phyloP scores from a whole-genome alignment of 306 rosid genomes.

The Rosa chinensis region DNA sequence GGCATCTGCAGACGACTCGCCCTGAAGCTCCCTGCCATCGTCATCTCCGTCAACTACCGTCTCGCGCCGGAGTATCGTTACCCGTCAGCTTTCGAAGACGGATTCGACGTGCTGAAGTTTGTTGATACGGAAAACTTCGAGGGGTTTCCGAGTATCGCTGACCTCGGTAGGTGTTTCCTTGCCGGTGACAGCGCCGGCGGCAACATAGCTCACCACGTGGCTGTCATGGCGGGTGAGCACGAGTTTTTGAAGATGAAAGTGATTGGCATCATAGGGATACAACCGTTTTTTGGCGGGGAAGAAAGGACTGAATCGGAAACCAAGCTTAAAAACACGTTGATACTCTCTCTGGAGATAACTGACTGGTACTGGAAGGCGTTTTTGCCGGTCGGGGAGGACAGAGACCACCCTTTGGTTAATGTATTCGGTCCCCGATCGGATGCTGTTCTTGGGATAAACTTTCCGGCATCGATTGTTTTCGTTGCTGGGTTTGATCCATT shows the following conservation, averaged over 20 bases:
- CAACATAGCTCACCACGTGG: constrained; percentile 14
- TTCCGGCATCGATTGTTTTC: constrained; percentile 25
- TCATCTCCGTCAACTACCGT: constrained; percentile 30
- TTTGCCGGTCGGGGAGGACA: not conserved
- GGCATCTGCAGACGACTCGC: constrained; percentile 4
- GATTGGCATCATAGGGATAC: not conserved
- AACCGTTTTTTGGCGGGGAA: not conserved
- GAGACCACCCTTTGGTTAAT: not conserved
- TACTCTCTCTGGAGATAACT: not conserved
- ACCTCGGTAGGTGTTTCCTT: constrained; percentile 15
- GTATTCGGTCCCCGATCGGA: not conserved
- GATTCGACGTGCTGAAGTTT: constrained; percentile 22
- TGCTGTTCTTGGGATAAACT: not conserved
- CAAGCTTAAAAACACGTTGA: not conserved
- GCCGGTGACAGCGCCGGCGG: constrained; percentile 31
- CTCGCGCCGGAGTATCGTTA: constrained; percentile 23
- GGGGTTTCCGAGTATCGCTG: not conserved
- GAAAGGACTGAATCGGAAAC: not conserved
- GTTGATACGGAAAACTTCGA: not conserved
- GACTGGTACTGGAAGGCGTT: not conserved
- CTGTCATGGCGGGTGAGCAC: not conserved
- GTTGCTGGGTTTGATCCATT: constrained; percentile 30
- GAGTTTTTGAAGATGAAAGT: not conserved
- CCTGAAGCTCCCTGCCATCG: not conserved
- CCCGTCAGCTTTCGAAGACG: constrained; percentile 32